These are phyloP conservation scores for Melastoma malabathricum DNA, from an alignment of 345 rosid species.

Conservation along the genomic window DNA sequence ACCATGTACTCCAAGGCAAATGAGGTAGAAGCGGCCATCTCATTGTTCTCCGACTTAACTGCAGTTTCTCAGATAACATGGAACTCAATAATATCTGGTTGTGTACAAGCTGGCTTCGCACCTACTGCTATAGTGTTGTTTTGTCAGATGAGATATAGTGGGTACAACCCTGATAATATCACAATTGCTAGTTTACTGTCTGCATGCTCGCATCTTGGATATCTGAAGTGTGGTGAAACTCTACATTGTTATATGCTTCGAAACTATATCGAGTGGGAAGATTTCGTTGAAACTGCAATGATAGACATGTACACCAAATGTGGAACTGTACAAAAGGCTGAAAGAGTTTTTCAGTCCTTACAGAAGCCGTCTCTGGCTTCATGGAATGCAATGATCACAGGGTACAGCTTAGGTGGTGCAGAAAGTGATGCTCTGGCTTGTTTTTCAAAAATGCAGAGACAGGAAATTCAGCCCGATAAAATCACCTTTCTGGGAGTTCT, in stretches of 20 bases:
- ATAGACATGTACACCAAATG: slow-evolving; percentile 74
- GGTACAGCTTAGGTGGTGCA: slow-evolving; percentile 51
- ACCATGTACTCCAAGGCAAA: slow-evolving; percentile 55
- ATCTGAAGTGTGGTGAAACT: slow-evolving; percentile 42
- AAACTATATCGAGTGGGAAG: slow-evolving; percentile 37
- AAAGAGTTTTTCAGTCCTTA: slow-evolving; percentile 40
- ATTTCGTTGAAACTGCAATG: slow-evolving; percentile 66
- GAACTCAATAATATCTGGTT: slow-evolving; percentile 77
- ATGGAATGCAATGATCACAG: slow-evolving; percentile 72
- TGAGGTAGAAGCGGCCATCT: slow-evolving; percentile 33
- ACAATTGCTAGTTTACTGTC: slow-evolving; percentile 54
- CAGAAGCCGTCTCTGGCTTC: slow-evolving; percentile 44
- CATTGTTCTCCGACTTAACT: slow-evolving; percentile 32
- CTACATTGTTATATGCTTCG: slow-evolving; percentile 47
- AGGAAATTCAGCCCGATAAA: slow-evolving; percentile 44
- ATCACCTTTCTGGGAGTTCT: slow-evolving; percentile 70
- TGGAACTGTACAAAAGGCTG: slow-evolving; percentile 44
- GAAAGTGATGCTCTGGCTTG: slow-evolving; percentile 39
- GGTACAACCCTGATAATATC: slow-evolving; percentile 39
- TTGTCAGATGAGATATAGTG: slow-evolving; percentile 39
- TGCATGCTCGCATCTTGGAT: slow-evolving; percentile 61
- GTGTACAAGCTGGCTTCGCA: slow-evolving; percentile 54
- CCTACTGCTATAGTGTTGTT: slow-evolving; percentile 38
- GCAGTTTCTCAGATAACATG: slow-evolving; percentile 52
- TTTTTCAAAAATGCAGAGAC: slow-evolving; percentile 33